phyloP scores from a whole-genome alignment of 129 eudicot genomes.

The Escallonia herrerae region DNA sequence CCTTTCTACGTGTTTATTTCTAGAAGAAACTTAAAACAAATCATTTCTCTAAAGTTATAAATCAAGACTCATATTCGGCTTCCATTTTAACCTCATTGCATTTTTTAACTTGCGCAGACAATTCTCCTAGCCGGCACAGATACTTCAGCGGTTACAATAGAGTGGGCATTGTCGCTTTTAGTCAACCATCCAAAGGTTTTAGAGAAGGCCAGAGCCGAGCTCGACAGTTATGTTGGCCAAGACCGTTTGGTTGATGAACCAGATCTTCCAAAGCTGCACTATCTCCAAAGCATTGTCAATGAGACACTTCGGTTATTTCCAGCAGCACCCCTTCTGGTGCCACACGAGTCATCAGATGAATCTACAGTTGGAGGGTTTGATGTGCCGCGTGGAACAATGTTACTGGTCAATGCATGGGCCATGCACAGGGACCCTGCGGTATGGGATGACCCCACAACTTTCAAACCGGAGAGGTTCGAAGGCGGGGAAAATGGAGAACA shows the following conservation, averaged over 20 bases:
- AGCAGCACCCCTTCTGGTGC: not conserved
- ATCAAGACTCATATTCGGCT: too few species aligned
- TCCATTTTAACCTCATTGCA: too few species aligned
- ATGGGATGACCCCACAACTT: conserved; percentile 14
- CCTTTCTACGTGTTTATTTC: too few species aligned
- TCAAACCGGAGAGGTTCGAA: conserved; percentile 22
- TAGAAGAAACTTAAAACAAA: too few species aligned
- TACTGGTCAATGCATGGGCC: conserved; percentile 22
- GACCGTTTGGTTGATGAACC: conserved; percentile 24
- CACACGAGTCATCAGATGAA: not conserved
- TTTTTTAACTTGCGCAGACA: conserved; percentile 9
- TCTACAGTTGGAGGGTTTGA: conserved; percentile 7
- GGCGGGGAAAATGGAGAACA: conserved; percentile 6
- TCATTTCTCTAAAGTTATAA: too few species aligned
- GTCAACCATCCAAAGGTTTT: conserved; percentile 23
- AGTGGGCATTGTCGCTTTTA: conserved; percentile 29
- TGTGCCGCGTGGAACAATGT: conserved; percentile 15
- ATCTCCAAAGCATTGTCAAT: conserved; percentile 6
- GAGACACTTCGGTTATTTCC: conserved; percentile 6
- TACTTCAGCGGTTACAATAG: conserved; percentile 20
- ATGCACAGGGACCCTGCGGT: conserved; percentile 19
- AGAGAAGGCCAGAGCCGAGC: conserved; percentile 15
- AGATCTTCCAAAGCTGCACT: conserved; percentile 14
- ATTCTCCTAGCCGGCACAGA: conserved; percentile 27
- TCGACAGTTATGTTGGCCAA: conserved; percentile 5